A percentile compares a stretch with the other conserved stretches of the same genome.
These are phyloP conservation scores for Calophaca sinica DNA, from an alignment of 306 rosid genomes.

Conservation along the genomic window DNA sequence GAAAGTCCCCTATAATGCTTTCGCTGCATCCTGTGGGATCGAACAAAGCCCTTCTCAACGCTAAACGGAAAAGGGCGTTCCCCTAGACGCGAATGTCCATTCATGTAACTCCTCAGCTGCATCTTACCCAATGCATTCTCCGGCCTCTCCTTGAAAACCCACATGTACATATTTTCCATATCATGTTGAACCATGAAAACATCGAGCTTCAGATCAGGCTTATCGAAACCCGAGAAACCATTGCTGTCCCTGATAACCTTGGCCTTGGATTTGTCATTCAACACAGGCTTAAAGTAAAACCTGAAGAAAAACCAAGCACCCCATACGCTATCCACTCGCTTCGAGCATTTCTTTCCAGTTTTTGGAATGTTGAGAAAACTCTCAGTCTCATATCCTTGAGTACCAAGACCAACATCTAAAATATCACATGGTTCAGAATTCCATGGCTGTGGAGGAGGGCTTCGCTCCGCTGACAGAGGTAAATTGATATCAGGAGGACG, in stretches of 20 bases:
- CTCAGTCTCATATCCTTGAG: slow-evolving; percentile 44
- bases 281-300: no score
- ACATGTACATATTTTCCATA: no score
- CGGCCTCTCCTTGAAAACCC: no score
- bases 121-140: no score
- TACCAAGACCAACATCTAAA: no score
- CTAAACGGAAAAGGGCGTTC: slow-evolving; percentile 70
- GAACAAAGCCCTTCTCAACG: slow-evolving; percentile 38
- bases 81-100: slow-evolving; percentile 77
- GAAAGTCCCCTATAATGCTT: slow-evolving; percentile 76
- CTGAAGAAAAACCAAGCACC: no score
- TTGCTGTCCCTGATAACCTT: slow-evolving; percentile 54
- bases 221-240: slow-evolving; percentile 62
- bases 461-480: slow-evolving; percentile 61
- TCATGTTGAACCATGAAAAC: slow-evolving; percentile 40
- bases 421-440: slow-evolving; percentile 57
- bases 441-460: slow-evolving; percentile 67
- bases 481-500: slow-evolving; percentile 72
- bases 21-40: slow-evolving; percentile 65
- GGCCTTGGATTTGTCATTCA: no score
- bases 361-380: slow-evolving; percentile 54
- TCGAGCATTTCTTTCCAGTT: slow-evolving; percentile 60
- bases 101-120: no score
- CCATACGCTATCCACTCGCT: no score
- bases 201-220: slow-evolving; percentile 67